Base-by-base conservation (phyloP, 2,329 filamentous ascomycete genomes). In the Emergomyces pasteurianus region DNA sequence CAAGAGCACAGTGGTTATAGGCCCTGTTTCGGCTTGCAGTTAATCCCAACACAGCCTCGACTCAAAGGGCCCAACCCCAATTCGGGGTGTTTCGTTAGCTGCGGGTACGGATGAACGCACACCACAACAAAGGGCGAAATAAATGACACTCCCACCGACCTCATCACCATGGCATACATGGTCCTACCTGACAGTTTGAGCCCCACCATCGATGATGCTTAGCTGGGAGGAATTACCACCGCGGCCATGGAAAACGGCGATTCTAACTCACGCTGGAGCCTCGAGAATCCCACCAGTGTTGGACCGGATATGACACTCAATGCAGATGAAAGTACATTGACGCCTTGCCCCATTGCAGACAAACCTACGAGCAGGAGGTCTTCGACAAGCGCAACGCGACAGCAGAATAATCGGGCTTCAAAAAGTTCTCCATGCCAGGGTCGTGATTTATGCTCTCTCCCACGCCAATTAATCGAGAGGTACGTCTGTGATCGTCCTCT, bases 171-270 rank as follows among this genome's bases (percentile, higher is more conserved):
- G 54, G 14, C 23, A 43, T 31, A 18, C n/a, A 3, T 16, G 3
- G 40, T 21, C 36, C 54, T 43, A 10, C 21, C 28, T 2, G 16
- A 43, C 18, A 42, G 8, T 23, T 38, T 42, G 16, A 43, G 42
- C 14, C 40, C 31, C 40, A 14, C 49, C 50, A 43, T 62, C 58
- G 60, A 60, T 63, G 36, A 62, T 62, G 63, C 54, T 40, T 61
- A 60, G 49, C 46, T 58, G 55, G 31, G 23, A 59, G 52, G 52
- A 49, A 21, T 34, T 14, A 23, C 47, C 18, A 31, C 31, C n/a
- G 57, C 46, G 36, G 63, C 58, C 57, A 65, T 65, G 64, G 62
- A 64, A 61, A 61, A 64, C 58, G 47, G 57, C 47, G 61, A 63
- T 50, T 58, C 61, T 31, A 50, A 50, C 46, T 58, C 58, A 54